Percentiles rank a stretch among this genome's conserved stretches.
Conservation (phyloP, 2,329 filamentous ascomycete genomes). For the Fusarium secorum region DNA sequence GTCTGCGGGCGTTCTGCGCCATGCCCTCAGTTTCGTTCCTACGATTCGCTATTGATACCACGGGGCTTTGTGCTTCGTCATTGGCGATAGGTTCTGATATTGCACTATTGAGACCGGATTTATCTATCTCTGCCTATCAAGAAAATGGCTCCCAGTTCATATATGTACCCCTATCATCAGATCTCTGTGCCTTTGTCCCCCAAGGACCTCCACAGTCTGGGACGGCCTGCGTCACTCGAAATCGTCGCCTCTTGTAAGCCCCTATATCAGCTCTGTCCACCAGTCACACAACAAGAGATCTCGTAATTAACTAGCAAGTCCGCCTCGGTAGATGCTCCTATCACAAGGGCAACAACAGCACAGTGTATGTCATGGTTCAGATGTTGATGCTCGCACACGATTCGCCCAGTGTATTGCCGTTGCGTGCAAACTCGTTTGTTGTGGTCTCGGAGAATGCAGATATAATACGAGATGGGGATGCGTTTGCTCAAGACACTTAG, state of each 20-base stretch:
- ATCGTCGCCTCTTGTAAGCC: neutral
- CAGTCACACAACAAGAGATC: slow-evolving; percentile 17
- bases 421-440: neutral
- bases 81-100: slow-evolving; percentile 3
- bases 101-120: slow-evolving; percentile 4
- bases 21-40: slow-evolving; percentile 13
- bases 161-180: slow-evolving; percentile 6
- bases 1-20: neutral
- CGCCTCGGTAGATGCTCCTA: slow-evolving; percentile 30
- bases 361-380: slow-evolving; percentile 4
- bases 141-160: neutral
- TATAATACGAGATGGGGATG: slow-evolving; percentile 20
- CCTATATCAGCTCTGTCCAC: neutral
- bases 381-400: neutral
- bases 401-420: neutral
- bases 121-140: neutral
- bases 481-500: neutral
- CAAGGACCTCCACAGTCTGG: neutral
- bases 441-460: slow-evolving; percentile 8
- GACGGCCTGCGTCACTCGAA: neutral
- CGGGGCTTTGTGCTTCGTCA: neutral
- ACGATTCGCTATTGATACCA: neutral
- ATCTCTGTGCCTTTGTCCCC: neutral
- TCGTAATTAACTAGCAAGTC: neutral
- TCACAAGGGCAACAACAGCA: neutral